phyloP scores from a whole-genome alignment of 805 yeast genomes.

The Kregervanrija fluxuum region DNA sequence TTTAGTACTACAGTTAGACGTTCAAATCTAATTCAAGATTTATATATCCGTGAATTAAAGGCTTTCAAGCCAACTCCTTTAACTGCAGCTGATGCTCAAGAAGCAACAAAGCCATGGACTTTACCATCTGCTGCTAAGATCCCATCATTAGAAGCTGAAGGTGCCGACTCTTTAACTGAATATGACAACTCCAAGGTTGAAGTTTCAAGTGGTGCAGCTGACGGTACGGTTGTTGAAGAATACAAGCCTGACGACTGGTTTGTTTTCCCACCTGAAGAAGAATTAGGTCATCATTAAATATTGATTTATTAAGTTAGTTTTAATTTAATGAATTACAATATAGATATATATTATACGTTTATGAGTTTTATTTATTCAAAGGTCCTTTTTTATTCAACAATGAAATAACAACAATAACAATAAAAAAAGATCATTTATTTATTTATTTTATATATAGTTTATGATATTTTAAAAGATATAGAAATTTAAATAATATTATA shows the following conservation, averaged over 20 bases:
- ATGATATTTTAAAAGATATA: no score
- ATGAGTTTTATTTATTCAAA: conserved; percentile 2
- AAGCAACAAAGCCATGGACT: conserved; percentile 75
- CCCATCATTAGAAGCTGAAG: conserved; percentile 66
- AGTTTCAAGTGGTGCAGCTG: conserved; percentile 47
- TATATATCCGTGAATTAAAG: conserved; percentile 81
- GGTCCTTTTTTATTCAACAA: background rate
- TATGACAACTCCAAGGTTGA: conserved; percentile 73
- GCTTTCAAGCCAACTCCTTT: conserved; percentile 80
- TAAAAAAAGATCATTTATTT: conserved; percentile 3
- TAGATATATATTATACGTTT: background rate
- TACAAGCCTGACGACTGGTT: conserved; percentile 66
- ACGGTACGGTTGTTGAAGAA: conserved; percentile 35
- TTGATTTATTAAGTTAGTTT: background rate
- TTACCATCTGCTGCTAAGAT: conserved; percentile 71
- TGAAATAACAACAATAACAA: background rate
- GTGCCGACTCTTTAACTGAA: conserved; percentile 55
- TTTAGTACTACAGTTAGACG: conserved; percentile 22
- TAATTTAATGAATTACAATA: background rate
- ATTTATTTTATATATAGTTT: conserved; percentile 1
- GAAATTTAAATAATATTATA: no score
- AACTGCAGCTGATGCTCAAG: conserved; percentile 66
- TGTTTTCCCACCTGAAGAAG: conserved; percentile 66
- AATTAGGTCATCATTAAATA: conserved; percentile 25
- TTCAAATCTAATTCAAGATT: conserved; percentile 64